phyloP scores from a whole-genome alignment of 2,329 filamentous ascomycete genomes.

The Aspergillus eucalypticola region DNA sequence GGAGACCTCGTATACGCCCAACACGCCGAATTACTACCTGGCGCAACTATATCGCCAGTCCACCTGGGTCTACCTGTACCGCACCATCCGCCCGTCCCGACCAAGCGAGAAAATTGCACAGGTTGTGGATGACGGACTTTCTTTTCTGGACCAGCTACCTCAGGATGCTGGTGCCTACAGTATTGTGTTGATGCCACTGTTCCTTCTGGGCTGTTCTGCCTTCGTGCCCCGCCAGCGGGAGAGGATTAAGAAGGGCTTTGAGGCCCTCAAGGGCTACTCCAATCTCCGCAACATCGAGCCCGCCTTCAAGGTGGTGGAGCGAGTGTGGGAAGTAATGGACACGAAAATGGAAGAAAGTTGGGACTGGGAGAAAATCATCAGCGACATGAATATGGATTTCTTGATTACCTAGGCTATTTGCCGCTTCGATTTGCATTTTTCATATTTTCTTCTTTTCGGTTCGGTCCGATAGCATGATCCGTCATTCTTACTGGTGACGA shows the following conservation, averaged over 20 bases:
- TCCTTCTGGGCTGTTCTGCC: conserved; percentile 62
- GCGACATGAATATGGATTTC: conserved; percentile 61
- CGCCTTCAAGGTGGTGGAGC: conserved; percentile 57
- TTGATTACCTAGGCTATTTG: conserved; percentile 53
- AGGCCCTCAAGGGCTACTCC: conserved; percentile 56
- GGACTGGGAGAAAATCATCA: conserved; percentile 65
- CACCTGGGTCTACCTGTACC: conserved; percentile 64
- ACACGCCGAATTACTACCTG: conserved; percentile 56
- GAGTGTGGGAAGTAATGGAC: conserved; percentile 63
- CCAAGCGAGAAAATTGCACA: conserved; percentile 56
- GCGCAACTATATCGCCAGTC: conserved; percentile 63
- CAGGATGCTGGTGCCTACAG: conserved; percentile 57
- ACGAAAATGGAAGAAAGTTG: conserved; percentile 57
- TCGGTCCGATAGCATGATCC: conserved; percentile 14
- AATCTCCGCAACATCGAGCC: conserved; percentile 60
- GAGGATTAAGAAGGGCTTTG: conserved; percentile 57
- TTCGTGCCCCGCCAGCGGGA: conserved; percentile 57
- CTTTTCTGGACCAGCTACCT: conserved; percentile 58
- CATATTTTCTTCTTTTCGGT: conserved; percentile 13
- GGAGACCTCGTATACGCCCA: conserved; percentile 60
- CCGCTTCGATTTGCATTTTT: neutral
- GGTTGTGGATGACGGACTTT: conserved; percentile 60
- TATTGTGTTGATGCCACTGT: conserved; percentile 62
- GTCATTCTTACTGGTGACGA: neutral
- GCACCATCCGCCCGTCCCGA: conserved; percentile 60